These are phyloP conservation scores for Thalassiosira delicatula DNA, from an alignment of 352 stramenopile species.

Conservation along the genomic window DNA sequence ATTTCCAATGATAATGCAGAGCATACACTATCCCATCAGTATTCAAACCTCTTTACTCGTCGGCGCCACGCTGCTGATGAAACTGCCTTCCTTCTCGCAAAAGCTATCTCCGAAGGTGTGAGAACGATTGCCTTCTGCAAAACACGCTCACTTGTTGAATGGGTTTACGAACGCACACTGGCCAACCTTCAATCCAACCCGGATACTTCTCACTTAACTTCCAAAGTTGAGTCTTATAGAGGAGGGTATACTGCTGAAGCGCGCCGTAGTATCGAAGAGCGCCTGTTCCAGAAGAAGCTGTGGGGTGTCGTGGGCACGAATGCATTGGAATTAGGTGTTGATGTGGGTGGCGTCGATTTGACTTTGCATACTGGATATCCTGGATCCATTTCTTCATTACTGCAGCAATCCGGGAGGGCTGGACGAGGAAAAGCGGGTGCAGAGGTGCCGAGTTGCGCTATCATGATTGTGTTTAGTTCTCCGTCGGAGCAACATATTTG, in stretches of 20 bases:
- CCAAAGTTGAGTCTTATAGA: slow-evolving; percentile 92
- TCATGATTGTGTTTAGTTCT: too few relatives aligned
- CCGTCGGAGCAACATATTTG: too few relatives aligned
- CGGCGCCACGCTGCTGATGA: too few relatives aligned
- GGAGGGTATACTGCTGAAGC: slow-evolving; percentile 93
- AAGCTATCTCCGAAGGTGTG: too few relatives aligned
- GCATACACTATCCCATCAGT: too few relatives aligned
- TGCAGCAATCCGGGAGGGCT: slow-evolving; percentile 95
- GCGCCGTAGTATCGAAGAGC: slow-evolving; percentile 91
- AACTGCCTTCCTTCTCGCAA: too few relatives aligned
- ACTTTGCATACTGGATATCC: slow-evolving; percentile 96
- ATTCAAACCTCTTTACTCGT: too few relatives aligned
- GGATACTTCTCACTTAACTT: slow-evolving; percentile 52
- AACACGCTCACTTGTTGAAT: slow-evolving; percentile 90
- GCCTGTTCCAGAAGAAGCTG: slow-evolving; percentile 94
- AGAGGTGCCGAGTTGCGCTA: slow-evolving; percentile 41
- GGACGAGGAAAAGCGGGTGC: slow-evolving; percentile 84
- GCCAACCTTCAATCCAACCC: slow-evolving; percentile 62
- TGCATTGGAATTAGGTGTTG: slow-evolving; percentile 96
- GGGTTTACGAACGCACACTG: slow-evolving; percentile 79
- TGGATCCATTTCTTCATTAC: slow-evolving; percentile 90
- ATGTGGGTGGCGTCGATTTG: slow-evolving; percentile 90
- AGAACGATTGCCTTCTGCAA: too few relatives aligned
- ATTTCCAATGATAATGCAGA: too few relatives aligned
- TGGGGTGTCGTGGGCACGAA: slow-evolving; percentile 95